Percentiles rank a stretch among this genome's conserved stretches.
phyloP scores from a whole-genome alignment of 2,329 filamentous ascomycete genomes.

The Tolypocladium nubicola region DNA sequence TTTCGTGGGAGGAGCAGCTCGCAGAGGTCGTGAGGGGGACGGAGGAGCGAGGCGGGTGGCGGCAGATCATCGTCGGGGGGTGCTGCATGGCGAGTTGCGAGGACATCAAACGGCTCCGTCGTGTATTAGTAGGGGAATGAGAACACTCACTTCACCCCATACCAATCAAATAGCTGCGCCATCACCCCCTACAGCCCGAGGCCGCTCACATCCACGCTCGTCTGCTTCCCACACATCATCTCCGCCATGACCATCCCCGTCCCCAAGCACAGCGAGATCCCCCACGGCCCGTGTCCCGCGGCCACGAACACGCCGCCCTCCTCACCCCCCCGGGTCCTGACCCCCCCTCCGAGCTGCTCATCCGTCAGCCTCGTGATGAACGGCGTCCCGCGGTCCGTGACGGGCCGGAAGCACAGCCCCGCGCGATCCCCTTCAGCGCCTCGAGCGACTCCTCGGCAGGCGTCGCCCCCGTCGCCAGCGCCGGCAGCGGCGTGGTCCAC shows the following conservation, averaged over 20 bases:
- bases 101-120: slow-evolving; percentile 20
- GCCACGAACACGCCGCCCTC: slow-evolving; percentile 60
- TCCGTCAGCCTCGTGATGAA: slow-evolving; percentile 50
- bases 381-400: slow-evolving; percentile 52
- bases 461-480: slow-evolving; percentile 13
- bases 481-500: slow-evolving; percentile 47
- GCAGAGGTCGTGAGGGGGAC: slow-evolving; percentile 27
- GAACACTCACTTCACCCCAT: not conserved
- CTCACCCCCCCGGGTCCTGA: slow-evolving; percentile 27
- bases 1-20: slow-evolving; percentile 36
- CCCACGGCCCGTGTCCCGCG: slow-evolving; percentile 69
- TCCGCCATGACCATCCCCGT: slow-evolving; percentile 64
- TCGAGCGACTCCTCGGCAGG: slow-evolving; percentile 25
- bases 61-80: slow-evolving; percentile 37
- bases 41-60: slow-evolving; percentile 27
- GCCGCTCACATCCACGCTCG: slow-evolving; percentile 45
- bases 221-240: slow-evolving; percentile 48
- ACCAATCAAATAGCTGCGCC: not conserved
- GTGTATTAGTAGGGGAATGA: not conserved
- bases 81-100: slow-evolving; percentile 38
- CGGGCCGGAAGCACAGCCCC: slow-evolving; percentile 63
- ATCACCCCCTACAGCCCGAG: not conserved
- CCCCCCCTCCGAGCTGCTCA: slow-evolving; percentile 36
- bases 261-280: slow-evolving; percentile 52
- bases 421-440: slow-evolving; percentile 42